Conservation (phyloP, 2,329 filamentous ascomycete genomes). For the Monosporascus cannonballus region DNA sequence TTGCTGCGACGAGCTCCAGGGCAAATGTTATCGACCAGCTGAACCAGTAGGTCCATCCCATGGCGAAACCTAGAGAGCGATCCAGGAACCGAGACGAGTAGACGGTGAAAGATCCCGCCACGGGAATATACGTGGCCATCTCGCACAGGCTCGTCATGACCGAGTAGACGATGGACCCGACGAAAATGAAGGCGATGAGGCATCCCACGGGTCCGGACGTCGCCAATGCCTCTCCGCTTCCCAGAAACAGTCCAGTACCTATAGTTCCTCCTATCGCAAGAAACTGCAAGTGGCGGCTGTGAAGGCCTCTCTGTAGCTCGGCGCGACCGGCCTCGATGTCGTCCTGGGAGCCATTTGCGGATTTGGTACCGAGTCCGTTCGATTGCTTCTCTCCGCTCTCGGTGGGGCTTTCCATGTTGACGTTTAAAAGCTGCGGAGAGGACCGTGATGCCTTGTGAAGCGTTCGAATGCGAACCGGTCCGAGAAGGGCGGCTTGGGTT, state of each 20-base stretch:
- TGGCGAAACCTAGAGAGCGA: constrained; percentile 66
- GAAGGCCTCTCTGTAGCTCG: constrained; percentile 26
- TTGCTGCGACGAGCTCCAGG: constrained; percentile 66
- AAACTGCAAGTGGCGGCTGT: constrained; percentile 29
- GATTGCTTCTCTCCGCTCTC: too few relatives aligned
- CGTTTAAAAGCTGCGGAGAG: too few relatives aligned
- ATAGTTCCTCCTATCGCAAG: constrained; percentile 51
- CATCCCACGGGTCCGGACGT: constrained; percentile 60
- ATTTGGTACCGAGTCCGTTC: too few relatives aligned
- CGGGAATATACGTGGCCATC: constrained; percentile 73
- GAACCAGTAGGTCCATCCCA: constrained; percentile 84
- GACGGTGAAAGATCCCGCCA: constrained; percentile 68
- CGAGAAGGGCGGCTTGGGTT: too few relatives aligned
- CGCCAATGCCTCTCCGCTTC: constrained; percentile 56
- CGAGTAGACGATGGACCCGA: constrained; percentile 67
- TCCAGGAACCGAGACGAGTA: constrained; percentile 68
- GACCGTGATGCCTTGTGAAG: too few relatives aligned
- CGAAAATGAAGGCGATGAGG: constrained; percentile 62
- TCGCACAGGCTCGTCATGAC: constrained; percentile 68
- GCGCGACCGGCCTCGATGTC: constrained; percentile 24
- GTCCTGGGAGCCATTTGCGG: constrained; percentile 9
- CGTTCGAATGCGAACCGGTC: too few relatives aligned
- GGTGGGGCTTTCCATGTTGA: too few relatives aligned
- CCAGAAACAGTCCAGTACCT: constrained; percentile 68
- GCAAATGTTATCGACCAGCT: constrained; percentile 67